phyloP scores from a whole-genome alignment of 805 yeast genomes.

The Hanseniaspora meyeri region DNA sequence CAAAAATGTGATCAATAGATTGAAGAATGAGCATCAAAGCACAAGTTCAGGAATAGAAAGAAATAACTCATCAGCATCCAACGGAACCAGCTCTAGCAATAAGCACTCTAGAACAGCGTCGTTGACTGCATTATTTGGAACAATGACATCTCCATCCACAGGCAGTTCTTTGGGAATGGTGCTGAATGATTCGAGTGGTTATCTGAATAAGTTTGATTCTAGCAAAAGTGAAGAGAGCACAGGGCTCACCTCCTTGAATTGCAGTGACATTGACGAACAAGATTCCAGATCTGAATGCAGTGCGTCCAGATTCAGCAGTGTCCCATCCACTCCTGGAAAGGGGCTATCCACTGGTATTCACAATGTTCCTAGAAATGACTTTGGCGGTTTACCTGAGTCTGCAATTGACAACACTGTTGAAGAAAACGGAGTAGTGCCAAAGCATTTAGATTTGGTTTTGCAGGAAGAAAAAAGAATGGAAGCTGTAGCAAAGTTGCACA shows the following conservation, averaged over 20 bases:
- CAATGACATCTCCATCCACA: background rate
- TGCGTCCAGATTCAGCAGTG: background rate
- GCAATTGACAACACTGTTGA: background rate
- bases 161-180: background rate
- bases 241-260: background rate
- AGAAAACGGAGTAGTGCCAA: background rate
- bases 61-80: constrained; percentile 28
- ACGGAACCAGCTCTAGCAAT: constrained; percentile 27
- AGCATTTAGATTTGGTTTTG: background rate
- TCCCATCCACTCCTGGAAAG: background rate
- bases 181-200: background rate
- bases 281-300: background rate
- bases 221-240: background rate
- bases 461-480: constrained; percentile 11
- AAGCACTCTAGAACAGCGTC: constrained; percentile 1
- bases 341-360: background rate
- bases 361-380: background rate
- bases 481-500: constrained; percentile 8
- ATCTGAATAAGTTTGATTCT: background rate
- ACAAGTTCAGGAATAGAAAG: constrained; percentile 17
- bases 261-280: background rate
- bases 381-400: background rate
- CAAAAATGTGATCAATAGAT: constrained; percentile 76
- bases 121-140: constrained; percentile 5
- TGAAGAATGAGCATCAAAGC: constrained; percentile 63